Conservation (phyloP, 1,284 basidiomycete genomes). For the Cerrena zonata region DNA sequence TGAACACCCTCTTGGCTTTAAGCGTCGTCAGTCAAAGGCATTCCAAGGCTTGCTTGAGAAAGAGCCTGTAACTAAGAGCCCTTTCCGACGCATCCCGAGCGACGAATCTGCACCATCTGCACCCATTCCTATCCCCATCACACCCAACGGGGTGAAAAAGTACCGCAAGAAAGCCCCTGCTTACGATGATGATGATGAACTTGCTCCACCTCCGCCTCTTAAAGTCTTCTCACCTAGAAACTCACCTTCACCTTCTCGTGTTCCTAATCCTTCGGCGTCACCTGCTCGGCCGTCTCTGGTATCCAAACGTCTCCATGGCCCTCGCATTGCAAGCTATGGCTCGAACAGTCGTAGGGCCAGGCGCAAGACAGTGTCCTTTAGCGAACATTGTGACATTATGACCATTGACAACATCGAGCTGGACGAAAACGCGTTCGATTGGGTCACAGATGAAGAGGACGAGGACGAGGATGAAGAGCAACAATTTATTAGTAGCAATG, state of each 20-base stretch:
- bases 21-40: slow-evolving; percentile 69
- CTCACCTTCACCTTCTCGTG: slow-evolving; percentile 17
- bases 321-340: slow-evolving; percentile 49
- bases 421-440: slow-evolving; percentile 34
- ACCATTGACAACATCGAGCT: slow-evolving; percentile 65
- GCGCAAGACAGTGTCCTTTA: slow-evolving; percentile 81
- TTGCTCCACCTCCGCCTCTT: slow-evolving; percentile 27
- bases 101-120: slow-evolving; percentile 7
- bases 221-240: slow-evolving; percentile 9
- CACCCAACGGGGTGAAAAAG: not conserved
- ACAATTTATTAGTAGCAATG: slow-evolving; percentile 16
- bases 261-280: slow-evolving; percentile 32
- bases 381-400: slow-evolving; percentile 80
- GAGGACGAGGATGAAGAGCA: slow-evolving; percentile 11
- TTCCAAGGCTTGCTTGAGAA: slow-evolving; percentile 68
- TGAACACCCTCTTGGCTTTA: slow-evolving; percentile 62
- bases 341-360: slow-evolving; percentile 44
- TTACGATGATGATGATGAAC: slow-evolving; percentile 23
- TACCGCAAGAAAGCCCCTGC: slow-evolving; percentile 7
- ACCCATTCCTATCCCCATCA: slow-evolving; percentile 6
- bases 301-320: slow-evolving; percentile 77
- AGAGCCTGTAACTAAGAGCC: slow-evolving; percentile 79
- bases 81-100: slow-evolving; percentile 49
- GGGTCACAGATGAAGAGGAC: slow-evolving; percentile 41
- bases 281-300: slow-evolving; percentile 71